phyloP scores from a whole-genome alignment of 768 basidiomycete genomes.

The Suillus subluteus region DNA sequence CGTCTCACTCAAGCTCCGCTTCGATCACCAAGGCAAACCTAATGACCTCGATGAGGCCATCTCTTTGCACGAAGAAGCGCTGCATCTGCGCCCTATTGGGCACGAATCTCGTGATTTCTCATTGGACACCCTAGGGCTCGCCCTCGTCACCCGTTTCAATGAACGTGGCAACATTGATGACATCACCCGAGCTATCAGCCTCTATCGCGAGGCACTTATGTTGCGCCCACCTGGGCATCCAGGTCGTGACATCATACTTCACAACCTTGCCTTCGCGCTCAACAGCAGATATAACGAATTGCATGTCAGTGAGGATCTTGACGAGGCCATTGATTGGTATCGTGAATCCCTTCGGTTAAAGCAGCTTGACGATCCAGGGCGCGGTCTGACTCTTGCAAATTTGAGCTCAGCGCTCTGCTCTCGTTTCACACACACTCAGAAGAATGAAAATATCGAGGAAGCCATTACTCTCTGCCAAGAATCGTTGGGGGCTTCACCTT shows the following conservation, averaged over 20 bases:
- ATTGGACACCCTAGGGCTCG: conserved; percentile 20
- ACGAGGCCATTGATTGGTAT: conserved; percentile 21
- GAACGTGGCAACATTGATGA: conserved; percentile 17
- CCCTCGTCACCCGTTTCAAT: conserved; percentile 23
- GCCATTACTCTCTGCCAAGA: conserved; percentile 17
- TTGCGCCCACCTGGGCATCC: conserved; percentile 14
- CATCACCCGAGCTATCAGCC: conserved; percentile 17
- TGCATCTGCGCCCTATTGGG: background rate
- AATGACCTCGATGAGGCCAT: conserved; percentile 5
- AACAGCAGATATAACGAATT: conserved; percentile 14
- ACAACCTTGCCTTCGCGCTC: conserved; percentile 21
- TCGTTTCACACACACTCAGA: conserved; percentile 15
- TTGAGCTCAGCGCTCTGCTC: conserved; percentile 20
- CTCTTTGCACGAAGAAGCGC: background rate
- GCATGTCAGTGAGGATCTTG: conserved; percentile 17
- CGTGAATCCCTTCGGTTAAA: conserved; percentile 15
- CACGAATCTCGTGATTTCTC: background rate
- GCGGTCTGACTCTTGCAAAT: conserved; percentile 1
- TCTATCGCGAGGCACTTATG: conserved; percentile 11
- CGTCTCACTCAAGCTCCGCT: conserved; percentile 12
- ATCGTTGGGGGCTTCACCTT: background rate
- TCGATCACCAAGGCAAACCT: conserved; percentile 12
- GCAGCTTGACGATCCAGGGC: conserved; percentile 14
- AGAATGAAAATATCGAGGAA: conserved; percentile 28
- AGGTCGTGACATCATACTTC: conserved; percentile 5